These are phyloP conservation scores for Tetrahymena borealis DNA, from an alignment of 73 alveolate genomes.

Conservation along the genomic window DNA sequence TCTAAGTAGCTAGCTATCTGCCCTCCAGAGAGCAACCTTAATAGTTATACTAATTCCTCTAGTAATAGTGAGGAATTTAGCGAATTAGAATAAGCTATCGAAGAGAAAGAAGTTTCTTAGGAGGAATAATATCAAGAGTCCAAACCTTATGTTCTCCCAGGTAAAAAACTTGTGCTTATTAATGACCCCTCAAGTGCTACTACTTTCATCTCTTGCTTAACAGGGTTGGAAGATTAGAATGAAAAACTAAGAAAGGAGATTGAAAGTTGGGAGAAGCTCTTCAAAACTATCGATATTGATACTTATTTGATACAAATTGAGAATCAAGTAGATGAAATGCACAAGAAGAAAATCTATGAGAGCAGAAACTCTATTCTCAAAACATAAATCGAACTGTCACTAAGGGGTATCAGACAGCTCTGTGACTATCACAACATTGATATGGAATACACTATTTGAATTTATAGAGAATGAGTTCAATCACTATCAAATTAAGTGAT, in stretches of 20 bases:
- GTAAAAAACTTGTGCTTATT: background rate
- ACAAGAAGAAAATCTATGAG: background rate
- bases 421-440: background rate
- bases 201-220: background rate
- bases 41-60: background rate
- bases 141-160: background rate
- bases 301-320: background rate
- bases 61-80: background rate
- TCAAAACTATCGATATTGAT: background rate
- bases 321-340: background rate
- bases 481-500: background rate
- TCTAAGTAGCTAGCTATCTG: background rate
- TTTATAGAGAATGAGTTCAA: background rate
- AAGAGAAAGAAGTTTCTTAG: background rate
- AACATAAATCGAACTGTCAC: background rate
- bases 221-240: background rate
- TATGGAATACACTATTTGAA: background rate
- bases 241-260: background rate
- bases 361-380: background rate
- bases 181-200: background rate
- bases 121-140: background rate
- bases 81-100: background rate
- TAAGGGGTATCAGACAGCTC: background rate
- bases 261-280: background rate
- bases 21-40: background rate